These are phyloP conservation scores for Staphylotrichum tortipilum DNA, from an alignment of 495 filamentous ascomycete species.

Conservation along the genomic window DNA sequence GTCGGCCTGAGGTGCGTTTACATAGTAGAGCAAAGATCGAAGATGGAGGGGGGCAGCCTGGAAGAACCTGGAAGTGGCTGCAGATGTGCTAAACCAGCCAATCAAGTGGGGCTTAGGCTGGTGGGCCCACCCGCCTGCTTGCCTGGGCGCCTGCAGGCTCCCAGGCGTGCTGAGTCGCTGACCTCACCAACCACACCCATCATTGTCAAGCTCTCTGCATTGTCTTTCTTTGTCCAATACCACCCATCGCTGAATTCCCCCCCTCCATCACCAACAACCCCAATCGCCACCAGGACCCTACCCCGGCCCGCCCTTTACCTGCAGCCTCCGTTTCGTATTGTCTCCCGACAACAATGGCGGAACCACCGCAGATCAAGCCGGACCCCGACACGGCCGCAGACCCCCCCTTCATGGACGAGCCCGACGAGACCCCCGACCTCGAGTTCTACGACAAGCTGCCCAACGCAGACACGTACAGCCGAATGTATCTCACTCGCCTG, in stretches of 20 bases:
- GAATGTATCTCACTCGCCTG: slow-evolving; percentile 66
- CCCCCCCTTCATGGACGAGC: slow-evolving; percentile 52
- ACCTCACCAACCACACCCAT: too few species aligned
- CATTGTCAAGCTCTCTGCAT: too few species aligned
- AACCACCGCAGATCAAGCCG: slow-evolving; percentile 48
- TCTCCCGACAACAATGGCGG: too few species aligned
- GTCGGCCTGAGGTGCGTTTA: too few species aligned
- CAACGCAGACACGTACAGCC: slow-evolving; percentile 29
- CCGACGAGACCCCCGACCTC: slow-evolving; percentile 83
- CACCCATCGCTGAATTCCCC: not conserved
- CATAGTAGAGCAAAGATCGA: not conserved
- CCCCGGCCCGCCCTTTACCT: too few species aligned
- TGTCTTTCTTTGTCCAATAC: not conserved
- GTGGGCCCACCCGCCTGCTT: too few species aligned
- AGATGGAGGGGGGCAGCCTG: not conserved
- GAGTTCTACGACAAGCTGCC: slow-evolving; percentile 53
- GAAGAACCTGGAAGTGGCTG: not conserved
- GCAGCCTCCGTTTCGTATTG: too few species aligned
- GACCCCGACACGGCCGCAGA: slow-evolving; percentile 61
- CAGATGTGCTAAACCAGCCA: too few species aligned
- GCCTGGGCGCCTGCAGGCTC: too few species aligned
- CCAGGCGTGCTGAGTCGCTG: too few species aligned
- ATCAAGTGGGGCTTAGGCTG: too few species aligned
- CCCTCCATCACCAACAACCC: not conserved
- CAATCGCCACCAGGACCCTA: too few species aligned